Evolutionary conservation across 371 early-diverging fungal species (phyloP).

Genomic region (Lichtheimia ornata): DNA sequence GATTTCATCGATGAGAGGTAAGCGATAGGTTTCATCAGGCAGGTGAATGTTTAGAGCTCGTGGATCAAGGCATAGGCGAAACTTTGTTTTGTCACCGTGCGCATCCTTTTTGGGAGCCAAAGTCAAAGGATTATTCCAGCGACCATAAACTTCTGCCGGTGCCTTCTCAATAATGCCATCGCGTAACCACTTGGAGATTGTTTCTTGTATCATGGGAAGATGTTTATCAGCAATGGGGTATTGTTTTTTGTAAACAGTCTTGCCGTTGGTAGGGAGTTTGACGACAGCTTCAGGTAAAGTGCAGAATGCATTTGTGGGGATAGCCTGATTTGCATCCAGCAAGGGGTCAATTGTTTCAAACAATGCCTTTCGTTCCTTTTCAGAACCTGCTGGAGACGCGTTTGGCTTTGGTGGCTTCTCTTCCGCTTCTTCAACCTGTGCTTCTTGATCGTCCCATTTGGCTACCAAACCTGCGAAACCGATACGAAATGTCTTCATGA

Average conservation of each 20-base stretch:
- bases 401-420: no score
- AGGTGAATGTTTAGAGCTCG: neutral
- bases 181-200: neutral
- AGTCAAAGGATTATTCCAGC: conserved; percentile 23
- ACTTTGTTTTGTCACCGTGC: conserved; percentile 1
- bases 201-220: neutral
- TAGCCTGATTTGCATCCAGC: conserved; percentile 8
- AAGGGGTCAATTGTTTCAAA: neutral
- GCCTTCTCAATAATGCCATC: conserved; percentile 9
- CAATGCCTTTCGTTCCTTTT: no score
- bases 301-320: conserved; percentile 15
- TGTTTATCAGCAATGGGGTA: neutral
- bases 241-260: neutral
- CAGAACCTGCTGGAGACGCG: no score
- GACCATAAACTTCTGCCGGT: neutral
- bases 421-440: no score
- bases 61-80: conserved; percentile 10
- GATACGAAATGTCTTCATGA: no score
- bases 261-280: conserved; percentile 1
- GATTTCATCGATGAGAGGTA: neutral
- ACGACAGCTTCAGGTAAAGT: conserved; percentile 17
- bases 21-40: neutral
- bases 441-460: no score
- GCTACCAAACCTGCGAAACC: no score
- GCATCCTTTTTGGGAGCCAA: conserved; percentile 3